Conservation (phyloP, 371 early-diverging fungal genomes). For the Synchytrium microbalum region DNA sequence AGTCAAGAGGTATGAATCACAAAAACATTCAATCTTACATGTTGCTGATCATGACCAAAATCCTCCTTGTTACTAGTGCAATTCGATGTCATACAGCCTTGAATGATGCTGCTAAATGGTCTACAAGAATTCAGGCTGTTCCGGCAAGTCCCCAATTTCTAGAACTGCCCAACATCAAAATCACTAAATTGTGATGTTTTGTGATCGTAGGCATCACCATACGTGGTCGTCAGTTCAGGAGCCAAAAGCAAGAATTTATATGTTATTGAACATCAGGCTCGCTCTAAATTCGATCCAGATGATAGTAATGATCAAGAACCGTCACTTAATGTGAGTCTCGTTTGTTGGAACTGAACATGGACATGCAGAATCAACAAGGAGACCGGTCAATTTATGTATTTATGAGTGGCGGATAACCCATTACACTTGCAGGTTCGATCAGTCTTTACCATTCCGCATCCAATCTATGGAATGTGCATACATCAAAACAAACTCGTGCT, state of each 20-base stretch:
- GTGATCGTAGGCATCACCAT: conserved; percentile 10
- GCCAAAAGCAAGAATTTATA: conserved; percentile 29
- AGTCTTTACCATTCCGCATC: conserved; percentile 27
- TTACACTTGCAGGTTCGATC: conserved; percentile 23
- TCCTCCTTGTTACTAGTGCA: not conserved
- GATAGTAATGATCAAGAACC: conserved; percentile 3
- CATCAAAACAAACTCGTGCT: conserved; percentile 23
- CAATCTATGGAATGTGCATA: conserved; percentile 23
- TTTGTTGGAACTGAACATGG: not conserved
- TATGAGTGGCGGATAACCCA: not conserved
- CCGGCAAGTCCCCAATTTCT: not conserved
- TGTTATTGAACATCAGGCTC: conserved; percentile 28
- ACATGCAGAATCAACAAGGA: too few relatives aligned
- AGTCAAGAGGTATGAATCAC: not conserved
- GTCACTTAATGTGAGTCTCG: not conserved
- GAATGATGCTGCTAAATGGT: not conserved
- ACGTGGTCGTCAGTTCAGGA: conserved; percentile 32
- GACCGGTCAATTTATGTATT: not conserved
- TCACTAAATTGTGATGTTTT: not conserved
- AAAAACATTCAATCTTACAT: not conserved
- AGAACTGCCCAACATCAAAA: not conserved
- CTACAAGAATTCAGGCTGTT: not conserved
- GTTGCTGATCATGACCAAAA: not conserved
- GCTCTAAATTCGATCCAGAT: not conserved
- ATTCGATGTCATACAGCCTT: not conserved